Base-by-base conservation (phyloP, 2,329 filamentous ascomycete genomes). In the Elsinoe perseae region DNA sequence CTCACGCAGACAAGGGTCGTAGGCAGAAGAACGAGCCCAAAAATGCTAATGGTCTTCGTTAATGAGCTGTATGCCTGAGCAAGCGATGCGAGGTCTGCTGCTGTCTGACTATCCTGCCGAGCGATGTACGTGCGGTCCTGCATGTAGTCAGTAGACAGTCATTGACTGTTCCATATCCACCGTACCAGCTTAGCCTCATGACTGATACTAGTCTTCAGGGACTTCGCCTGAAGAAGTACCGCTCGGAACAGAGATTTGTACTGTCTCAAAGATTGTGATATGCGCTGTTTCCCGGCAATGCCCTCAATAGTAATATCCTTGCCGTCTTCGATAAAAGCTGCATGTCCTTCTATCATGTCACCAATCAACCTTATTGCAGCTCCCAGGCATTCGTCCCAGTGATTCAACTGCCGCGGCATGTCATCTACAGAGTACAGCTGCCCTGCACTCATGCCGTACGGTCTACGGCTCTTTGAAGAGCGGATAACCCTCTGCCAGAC, bases 111-210 rank as follows among this genome's bases (percentile, higher is more conserved):
- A 61, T 60, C 52, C 64, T 64, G 54, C 64, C 61, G n/a, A 58
- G 62, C 50, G 60, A 21, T 20, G 28, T 34, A 38, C 3, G 40
- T 44, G 40, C 40, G 40, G n/a, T 34, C 23, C 46, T 50, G 27
- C 23, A 9, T 14, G 4, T 6, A 5, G 9, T 44, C 23, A 25
- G 23, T 9, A 27, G 25, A 12, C 30, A 10, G 20, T 25, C 20
- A 12, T 44, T 5, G n/a, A 21, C n/a, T 14, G 40, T 23, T 25
- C 20, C n/a, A n/a, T 8, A 10, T 23, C 14, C 8, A 21, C 54
- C 56, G 30, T 21, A 61, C 61, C 54, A 66, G 56, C 18, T 59
- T 61, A 42, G 65, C 64, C 56, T 66, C 63, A 46, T 66, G 64
- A 10, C 56, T 36, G 5, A 66, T 42, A 10, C 64, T 59, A n/a